Conservation (phyloP, 2,329 filamentous ascomycete species). For the Verticillium isaacii region DNA sequence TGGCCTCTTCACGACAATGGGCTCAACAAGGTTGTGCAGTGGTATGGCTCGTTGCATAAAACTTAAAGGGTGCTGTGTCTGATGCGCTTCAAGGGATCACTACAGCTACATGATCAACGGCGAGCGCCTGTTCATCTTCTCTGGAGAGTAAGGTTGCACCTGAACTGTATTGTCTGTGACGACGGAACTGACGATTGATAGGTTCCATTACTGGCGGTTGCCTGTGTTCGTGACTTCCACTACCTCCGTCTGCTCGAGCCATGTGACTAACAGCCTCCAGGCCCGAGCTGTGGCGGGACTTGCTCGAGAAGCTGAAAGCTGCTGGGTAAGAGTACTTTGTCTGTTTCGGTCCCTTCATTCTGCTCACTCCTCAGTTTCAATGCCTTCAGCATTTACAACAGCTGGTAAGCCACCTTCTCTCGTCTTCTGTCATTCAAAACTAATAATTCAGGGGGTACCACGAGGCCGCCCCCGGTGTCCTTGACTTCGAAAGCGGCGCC, state of each 20-base stretch:
- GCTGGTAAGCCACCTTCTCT: conserved; percentile 16
- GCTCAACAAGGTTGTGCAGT: conserved; percentile 26
- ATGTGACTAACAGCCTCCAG: conserved; percentile 8
- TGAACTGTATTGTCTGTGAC: not conserved
- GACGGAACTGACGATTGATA: not conserved
- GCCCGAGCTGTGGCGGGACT: conserved; percentile 33
- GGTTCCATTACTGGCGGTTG: conserved; percentile 37
- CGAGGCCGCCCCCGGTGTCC: conserved; percentile 29
- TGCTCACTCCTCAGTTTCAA: conserved; percentile 27
- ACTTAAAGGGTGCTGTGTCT: not conserved
- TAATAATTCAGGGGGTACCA: conserved; percentile 28
- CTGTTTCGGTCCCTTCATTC: not conserved
- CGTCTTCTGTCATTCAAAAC: not conserved
- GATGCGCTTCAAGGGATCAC: conserved; percentile 27
- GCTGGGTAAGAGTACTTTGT: conserved; percentile 23
- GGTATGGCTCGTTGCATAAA: conserved; percentile 13
- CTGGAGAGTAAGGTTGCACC: conserved; percentile 26
- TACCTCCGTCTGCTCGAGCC: too few species aligned
- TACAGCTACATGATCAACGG: conserved; percentile 35
- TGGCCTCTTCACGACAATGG: conserved; percentile 24
- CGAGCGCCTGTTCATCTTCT: conserved; percentile 35
- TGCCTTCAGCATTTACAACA: conserved; percentile 35
- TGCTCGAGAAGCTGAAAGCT: conserved; percentile 36
- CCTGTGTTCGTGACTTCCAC: conserved; percentile 26
- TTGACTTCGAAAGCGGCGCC: conserved; percentile 24